Evolutionary conservation across 2,329 filamentous ascomycete species (phyloP), one percentile per base, ranked within the genome.

Genomic region (Colletotrichum sp.): DNA sequence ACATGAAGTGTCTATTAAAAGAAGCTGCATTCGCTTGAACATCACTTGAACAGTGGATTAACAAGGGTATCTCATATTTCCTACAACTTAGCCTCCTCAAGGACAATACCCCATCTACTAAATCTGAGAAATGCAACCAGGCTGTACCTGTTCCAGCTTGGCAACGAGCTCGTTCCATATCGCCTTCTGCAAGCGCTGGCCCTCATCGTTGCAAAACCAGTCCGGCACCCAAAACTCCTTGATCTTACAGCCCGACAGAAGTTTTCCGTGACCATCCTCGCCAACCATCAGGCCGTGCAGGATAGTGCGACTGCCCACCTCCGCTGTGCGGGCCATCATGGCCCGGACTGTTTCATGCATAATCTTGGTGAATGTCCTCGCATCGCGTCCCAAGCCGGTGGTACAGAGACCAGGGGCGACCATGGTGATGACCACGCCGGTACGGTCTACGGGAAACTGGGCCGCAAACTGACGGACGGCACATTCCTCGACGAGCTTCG

Each of bases 371-470:
- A 66, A 49, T 13, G 39, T 49, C 12, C 65, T 62, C 39, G 65
- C 67, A 28, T 77, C 39, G 12, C 71, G 60, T n/a, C 49, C 63
- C 28, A 82, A 77, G 0, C 76, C 78, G 1, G 81, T 81, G 62
- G 78, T 81, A 78, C 81, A 82, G 4, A 85, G 72, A 2, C 84
- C 84, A 1, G 84, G 84, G 68, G 80, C 80, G 21, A 84, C 60
- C 1, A 80, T 32, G 73, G 84, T 86, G 18, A 85, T 62, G 39
- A 85, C 77, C 26, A 85, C 82, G 2, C 82, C 81, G 1, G 80
- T 81, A 7, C 77, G 77, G 0, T 79, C 78, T 1, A 80, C 77
- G 8, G 83, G 82, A 8, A 79, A 18, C 2, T 81, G 76, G 1
- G 71, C 62, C 16, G 81, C 81, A 10, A 85, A 78, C 7, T 84